Evolutionary conservation across 768 basidiomycete genomes (phyloP).

Genomic region (Tylopilus balloui): DNA sequence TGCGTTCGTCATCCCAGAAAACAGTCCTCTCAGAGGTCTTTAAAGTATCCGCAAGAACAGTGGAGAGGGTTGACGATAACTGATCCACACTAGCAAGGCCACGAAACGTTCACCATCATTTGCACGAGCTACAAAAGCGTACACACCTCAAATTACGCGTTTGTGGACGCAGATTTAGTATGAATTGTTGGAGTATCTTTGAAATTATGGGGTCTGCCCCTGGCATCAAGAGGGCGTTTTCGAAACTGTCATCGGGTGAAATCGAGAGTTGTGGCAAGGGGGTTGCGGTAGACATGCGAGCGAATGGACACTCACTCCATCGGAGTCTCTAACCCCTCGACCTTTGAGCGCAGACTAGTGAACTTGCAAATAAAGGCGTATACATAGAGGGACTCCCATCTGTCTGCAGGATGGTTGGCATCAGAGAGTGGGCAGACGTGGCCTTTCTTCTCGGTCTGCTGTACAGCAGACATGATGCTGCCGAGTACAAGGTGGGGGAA

Average conservation of each 20-base stretch:
- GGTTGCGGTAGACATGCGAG: constrained; percentile 15
- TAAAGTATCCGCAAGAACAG: constrained; percentile 66
- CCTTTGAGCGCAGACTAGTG: constrained; percentile 66
- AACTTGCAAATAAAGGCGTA: constrained; percentile 84
- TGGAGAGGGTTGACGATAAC: constrained; percentile 70
- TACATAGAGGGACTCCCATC: constrained; percentile 85
- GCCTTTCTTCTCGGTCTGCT: constrained; percentile 43
- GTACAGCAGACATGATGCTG: constrained; percentile 37
- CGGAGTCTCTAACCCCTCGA: constrained; percentile 74
- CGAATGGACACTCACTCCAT: constrained; percentile 65
- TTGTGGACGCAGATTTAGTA: constrained; percentile 78
- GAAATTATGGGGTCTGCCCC: constrained; percentile 72
- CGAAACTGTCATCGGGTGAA: constrained; percentile 50
- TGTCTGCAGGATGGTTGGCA: constrained; percentile 71
- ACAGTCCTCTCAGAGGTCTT: constrained; percentile 69
- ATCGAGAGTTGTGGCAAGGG: constrained; percentile 32
- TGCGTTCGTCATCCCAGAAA: constrained; percentile 73
- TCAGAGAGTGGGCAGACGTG: constrained; percentile 53
- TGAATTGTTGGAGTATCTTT: constrained; percentile 68
- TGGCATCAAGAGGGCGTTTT: constrained; percentile 68
- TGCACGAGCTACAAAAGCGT: constrained; percentile 28
- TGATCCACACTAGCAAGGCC: constrained; percentile 62
- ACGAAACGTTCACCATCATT: constrained; percentile 28
- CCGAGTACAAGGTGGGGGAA: constrained; percentile 30
- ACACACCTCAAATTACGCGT: constrained; percentile 85